Percentiles rank a stretch among this genome's conserved stretches.
Evolutionary conservation across 192 early-diverging fungal genomes (phyloP).

Genomic region (Chytriomyces confervae): DNA sequence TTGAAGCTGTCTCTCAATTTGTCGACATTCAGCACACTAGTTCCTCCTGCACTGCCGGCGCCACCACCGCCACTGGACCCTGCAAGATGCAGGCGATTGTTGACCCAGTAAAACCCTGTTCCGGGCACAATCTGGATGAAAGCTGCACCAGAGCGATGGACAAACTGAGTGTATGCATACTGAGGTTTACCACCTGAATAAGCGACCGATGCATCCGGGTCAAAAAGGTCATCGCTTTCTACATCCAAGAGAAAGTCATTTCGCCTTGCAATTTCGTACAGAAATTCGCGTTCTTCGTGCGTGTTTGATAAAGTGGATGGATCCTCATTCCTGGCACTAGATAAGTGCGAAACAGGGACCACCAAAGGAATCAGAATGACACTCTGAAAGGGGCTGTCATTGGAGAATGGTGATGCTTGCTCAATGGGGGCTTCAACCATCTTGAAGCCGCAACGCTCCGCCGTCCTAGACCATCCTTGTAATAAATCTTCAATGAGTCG

Average conservation of each 20-base stretch:
- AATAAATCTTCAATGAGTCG: constrained; percentile 86
- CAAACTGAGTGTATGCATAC: constrained; percentile 85
- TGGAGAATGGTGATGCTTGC: constrained; percentile 64
- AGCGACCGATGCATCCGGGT: constrained; percentile 55
- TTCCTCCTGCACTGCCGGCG: not conserved
- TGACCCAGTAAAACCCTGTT: constrained; percentile 86
- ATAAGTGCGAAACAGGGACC: constrained; percentile 7
- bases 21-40: constrained; percentile 20
- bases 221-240: constrained; percentile 84
- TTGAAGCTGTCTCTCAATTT: constrained; percentile 27
- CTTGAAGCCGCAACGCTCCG: constrained; percentile 86
- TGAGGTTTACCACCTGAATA: constrained; percentile 67
- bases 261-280: constrained; percentile 84
- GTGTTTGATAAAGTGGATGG: not conserved
- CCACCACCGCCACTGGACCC: constrained; percentile 13
- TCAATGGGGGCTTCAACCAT: constrained; percentile 87
- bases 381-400: constrained; percentile 89
- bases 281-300: constrained; percentile 57
- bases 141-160: constrained; percentile 87
- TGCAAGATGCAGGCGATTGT: constrained; percentile 74
- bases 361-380: constrained; percentile 56
- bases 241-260: constrained; percentile 90
- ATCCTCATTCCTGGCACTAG: constrained; percentile 46
- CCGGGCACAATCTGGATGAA: constrained; percentile 84
- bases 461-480: constrained; percentile 75